phyloP scores from a whole-genome alignment of 2,329 filamentous ascomycete genomes.

The Hypoxylon sp. region DNA sequence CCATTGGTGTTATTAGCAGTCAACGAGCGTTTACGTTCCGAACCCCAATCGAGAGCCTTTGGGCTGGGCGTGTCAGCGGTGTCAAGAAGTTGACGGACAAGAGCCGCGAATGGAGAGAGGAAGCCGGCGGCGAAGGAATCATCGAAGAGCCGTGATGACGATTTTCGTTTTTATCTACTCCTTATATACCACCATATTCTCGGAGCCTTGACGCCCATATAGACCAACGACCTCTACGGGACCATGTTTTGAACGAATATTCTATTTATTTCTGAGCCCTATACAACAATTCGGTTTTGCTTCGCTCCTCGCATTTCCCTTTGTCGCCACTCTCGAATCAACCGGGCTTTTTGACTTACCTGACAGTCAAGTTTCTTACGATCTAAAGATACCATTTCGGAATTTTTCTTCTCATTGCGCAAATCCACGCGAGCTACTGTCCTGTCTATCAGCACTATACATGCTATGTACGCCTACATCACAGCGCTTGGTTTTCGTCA shows the following conservation, averaged over 20 bases:
- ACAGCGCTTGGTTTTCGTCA: constrained; percentile 43
- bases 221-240: constrained; percentile 46
- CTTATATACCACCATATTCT: constrained; percentile 30
- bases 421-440: constrained; percentile 32
- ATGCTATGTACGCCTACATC: constrained; percentile 38
- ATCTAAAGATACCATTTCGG: constrained; percentile 52
- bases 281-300: constrained; percentile 14
- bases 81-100: constrained; percentile 85
- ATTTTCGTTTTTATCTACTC: constrained; percentile 23
- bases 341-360: constrained; percentile 11
- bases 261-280: constrained; percentile 36
- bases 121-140: constrained; percentile 80
- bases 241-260: constrained; percentile 47
- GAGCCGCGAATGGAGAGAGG: constrained; percentile 93
- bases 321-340: constrained; percentile 28
- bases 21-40: constrained; percentile 95
- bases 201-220: constrained; percentile 33
- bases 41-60: constrained; percentile 88
- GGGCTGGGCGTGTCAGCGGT: constrained; percentile 86
- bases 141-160: constrained; percentile 69
- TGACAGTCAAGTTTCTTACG: constrained; percentile 37
- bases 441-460: constrained; percentile 22
- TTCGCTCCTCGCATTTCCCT: constrained; percentile 26
- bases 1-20: constrained; percentile 95
- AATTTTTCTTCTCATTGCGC: constrained; percentile 34